Percentiles rank a stretch among this genome's conserved stretches.
Conservation (phyloP, 345 rosid genomes). For the Luvunga scandens region DNA sequence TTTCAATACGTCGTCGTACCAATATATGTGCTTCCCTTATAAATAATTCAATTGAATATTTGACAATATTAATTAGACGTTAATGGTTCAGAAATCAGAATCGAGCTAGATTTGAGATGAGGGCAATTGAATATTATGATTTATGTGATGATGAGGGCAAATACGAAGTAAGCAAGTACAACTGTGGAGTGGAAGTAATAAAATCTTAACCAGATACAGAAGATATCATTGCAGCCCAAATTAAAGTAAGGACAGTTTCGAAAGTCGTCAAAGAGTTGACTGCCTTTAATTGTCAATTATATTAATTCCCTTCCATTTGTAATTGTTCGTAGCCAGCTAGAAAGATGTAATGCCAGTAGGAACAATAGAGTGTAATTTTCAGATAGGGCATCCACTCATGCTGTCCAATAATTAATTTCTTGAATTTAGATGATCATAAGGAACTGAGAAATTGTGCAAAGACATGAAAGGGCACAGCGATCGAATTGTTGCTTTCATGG, state of each 20-base stretch:
- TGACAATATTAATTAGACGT: neutral
- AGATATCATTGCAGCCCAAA: neutral
- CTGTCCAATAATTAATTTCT: neutral
- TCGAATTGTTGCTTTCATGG: neutral
- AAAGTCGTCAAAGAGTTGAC: neutral
- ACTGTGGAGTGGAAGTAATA: neutral
- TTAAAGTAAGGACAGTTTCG: neutral
- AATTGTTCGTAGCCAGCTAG: neutral
- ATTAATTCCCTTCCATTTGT: neutral
- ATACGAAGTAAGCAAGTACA: too few relatives aligned
- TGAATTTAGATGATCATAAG: neutral
- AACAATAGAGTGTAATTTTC: neutral
- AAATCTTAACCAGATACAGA: neutral
- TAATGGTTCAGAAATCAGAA: neutral
- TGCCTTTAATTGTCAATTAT: neutral
- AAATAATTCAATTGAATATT: neutral
- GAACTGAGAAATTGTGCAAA: neutral
- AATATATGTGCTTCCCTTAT: neutral
- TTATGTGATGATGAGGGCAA: too few relatives aligned
- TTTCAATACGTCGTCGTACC: too few relatives aligned
- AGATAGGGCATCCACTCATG: neutral
- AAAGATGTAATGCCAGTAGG: neutral
- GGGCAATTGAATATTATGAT: too few relatives aligned
- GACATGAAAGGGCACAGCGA: constrained; percentile 1
- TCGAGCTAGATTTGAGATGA: neutral